Percentiles rank a stretch among this genome's conserved stretches.
phyloP scores from a whole-genome alignment of 192 early-diverging fungal species.

The Coemansia sp. region DNA sequence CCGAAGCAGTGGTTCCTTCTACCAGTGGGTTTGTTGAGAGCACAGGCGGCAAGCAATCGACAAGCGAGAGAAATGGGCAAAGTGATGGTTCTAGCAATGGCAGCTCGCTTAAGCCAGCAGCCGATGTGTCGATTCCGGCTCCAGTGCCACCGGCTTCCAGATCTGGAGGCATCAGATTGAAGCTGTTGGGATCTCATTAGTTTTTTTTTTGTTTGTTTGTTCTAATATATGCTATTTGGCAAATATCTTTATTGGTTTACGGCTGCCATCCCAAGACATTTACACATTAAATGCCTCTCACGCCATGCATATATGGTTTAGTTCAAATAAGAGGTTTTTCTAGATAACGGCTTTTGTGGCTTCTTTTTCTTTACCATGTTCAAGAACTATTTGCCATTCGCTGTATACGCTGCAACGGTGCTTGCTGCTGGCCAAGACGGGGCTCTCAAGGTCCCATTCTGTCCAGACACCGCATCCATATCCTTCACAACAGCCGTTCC shows the following conservation, averaged over 20 bases:
- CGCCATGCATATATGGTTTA: no score
- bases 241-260: neutral
- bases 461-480: no score
- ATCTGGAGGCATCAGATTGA: slow-evolving; percentile 39
- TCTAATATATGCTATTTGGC: neutral
- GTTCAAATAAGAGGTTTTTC: no score
- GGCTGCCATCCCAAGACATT: neutral
- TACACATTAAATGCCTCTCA: no score
- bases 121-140: slow-evolving; percentile 15
- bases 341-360: no score
- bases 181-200: slow-evolving; percentile 24
- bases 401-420: no score
- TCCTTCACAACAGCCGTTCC: no score
- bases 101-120: slow-evolving; percentile 1
- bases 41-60: neutral
- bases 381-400: no score
- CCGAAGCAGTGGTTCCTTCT: slow-evolving; percentile 32
- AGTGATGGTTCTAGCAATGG: neutral
- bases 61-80: slow-evolving; percentile 1
- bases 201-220: slow-evolving; percentile 4
- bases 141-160: slow-evolving; percentile 36
- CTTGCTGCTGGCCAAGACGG: no score
- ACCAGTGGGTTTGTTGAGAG: slow-evolving; percentile 33
- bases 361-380: no score
- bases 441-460: no score